These are phyloP conservation scores for Allodekkera sacchari DNA, from an alignment of 805 yeast genomes.

Conservation along the genomic window DNA sequence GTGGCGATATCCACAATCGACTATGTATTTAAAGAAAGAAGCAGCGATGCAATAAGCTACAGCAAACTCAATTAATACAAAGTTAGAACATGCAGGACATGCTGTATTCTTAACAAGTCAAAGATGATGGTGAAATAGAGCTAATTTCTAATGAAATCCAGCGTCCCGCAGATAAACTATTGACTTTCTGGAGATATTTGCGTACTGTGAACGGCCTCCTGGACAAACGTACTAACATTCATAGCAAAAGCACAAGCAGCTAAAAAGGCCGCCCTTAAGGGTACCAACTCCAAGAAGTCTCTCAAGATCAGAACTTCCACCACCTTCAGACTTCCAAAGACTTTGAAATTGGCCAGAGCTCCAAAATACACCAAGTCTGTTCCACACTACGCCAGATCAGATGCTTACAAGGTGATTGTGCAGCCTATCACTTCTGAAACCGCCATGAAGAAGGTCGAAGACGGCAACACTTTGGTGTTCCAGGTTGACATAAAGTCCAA, in stretches of 20 bases:
- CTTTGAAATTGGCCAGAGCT: constrained; percentile 84
- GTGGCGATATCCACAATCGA: too few relatives aligned
- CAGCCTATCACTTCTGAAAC: constrained; percentile 96
- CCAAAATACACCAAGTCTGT: constrained; percentile 97
- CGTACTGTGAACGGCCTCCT: too few relatives aligned
- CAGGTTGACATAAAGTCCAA: constrained; percentile 95
- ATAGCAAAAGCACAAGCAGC: constrained; percentile 96
- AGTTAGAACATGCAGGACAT: too few relatives aligned
- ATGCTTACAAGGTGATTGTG: constrained; percentile 89
- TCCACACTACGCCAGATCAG: constrained; percentile 96
- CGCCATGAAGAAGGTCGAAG: constrained; percentile 99
- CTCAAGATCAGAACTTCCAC: constrained; percentile 91
- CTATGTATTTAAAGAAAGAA: too few relatives aligned
- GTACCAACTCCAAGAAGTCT: constrained; percentile 86
- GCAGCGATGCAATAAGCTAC: too few relatives aligned
- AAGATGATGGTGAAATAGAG: too few relatives aligned
- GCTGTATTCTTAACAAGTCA: too few relatives aligned
- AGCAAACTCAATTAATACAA: too few relatives aligned
- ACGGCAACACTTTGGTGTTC: constrained; percentile 98
- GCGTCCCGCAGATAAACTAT: too few relatives aligned
- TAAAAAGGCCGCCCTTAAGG: constrained; percentile 97
- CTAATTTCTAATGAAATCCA: too few relatives aligned
- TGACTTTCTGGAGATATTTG: too few relatives aligned
- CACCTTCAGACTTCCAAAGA: constrained; percentile 96
- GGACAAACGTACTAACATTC: too few relatives aligned